Evolutionary conservation across 768 basidiomycete species (phyloP), one percentile per base, ranked within the genome.

Genomic region (Cubamyces lactineus): DNA sequence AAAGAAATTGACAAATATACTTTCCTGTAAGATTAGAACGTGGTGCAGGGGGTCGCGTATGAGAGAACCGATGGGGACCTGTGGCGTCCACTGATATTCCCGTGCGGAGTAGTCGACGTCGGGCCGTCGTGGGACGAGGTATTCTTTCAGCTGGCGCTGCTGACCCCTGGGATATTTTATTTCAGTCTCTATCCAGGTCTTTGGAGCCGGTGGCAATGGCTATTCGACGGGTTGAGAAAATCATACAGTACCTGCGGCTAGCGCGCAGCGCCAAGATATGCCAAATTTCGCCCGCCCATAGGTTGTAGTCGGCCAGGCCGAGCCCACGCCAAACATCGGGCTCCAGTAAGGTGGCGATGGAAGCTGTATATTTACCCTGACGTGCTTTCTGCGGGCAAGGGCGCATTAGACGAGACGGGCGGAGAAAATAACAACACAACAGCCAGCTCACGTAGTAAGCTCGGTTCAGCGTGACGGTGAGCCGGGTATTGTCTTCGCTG

Each of bases 251-350:
- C 92, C 87, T 82, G 56, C 92, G 85, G 60, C 83, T 85, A 13
- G 87, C 83, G 23, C 88, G 82, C 61, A 92, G 72, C 13, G 80
- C 81, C 26, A 94, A 77, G 55, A 91, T 82, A 69, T 91, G 84
- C 93, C 92, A 94, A 47, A 93, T 81, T 70, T 88, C 83, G 50
- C 80, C 77, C 19, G 88, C 86, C 92, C 93, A 94, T 38, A 79
- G 74, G n/a, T 77, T 75, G 71, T 90, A 90, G 70, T 89, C 87
- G 40, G 80, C 76, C 19, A 90, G 71, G 13, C 80, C 80, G 49
- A 94, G 74, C 6, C 87, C 84, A 1, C 79, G 75, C 92, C 92
- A 94, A 16, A 87, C 83, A 30, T 81, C 76, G 0, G 89, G 86
- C 59, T 89, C 84, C 12, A 94, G 75, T 13, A 94, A 79, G 42